Evolutionary conservation across 1,139 yeast species (phyloP), one percentile per base, ranked within the genome.

Genomic region (Saccharomycopsis hybrid): DNA sequence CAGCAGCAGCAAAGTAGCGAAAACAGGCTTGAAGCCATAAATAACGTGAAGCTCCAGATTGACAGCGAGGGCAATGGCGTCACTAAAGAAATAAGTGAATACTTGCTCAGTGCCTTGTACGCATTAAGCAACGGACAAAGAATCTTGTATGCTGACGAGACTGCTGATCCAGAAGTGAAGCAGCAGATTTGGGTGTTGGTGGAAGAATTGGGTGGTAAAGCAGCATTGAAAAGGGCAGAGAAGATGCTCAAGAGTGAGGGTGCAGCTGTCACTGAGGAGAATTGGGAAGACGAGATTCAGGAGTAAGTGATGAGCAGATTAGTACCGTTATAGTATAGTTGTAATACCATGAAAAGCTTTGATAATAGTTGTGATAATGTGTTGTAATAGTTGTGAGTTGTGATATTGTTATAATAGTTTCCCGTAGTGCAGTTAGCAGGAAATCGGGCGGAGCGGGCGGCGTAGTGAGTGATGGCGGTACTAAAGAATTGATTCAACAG

Each of bases 161-260:
- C 58, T 41, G 45, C 54, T 33, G 66, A 62, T 39, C 44, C 58
- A 4, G 52, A 61, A 52, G 49, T 47, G 5, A 72, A 68, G 4
- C 77, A 70, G 49, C 82, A 77, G 29, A 67, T 76, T 18, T 65
- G 68, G 44, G 68, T 61, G 9, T 64, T 84, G 54, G 65, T 82
- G 51, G 57, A 63, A 4, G 80, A 76, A 54, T 65, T 82, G 41
- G 89, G 88, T 3, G 88, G 88, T 64, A 56, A 73, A 66, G 72
- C 73, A 2, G 62, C 59, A 41, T 56, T 55, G 36, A 55, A 61
- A 36, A 63, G 65, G 43, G 55, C 62, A 36, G 56, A 62, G 74
- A 73, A 60, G 61, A 71, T 76, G n/a, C 68, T 66, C 57, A 66
- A 65, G 44, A 70, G 65, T 43, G 77, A 70, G 3, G 67, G 64